These are phyloP conservation scores for Diversispora eburnea DNA, from an alignment of 192 early-diverging fungal genomes.

Conservation along the genomic window DNA sequence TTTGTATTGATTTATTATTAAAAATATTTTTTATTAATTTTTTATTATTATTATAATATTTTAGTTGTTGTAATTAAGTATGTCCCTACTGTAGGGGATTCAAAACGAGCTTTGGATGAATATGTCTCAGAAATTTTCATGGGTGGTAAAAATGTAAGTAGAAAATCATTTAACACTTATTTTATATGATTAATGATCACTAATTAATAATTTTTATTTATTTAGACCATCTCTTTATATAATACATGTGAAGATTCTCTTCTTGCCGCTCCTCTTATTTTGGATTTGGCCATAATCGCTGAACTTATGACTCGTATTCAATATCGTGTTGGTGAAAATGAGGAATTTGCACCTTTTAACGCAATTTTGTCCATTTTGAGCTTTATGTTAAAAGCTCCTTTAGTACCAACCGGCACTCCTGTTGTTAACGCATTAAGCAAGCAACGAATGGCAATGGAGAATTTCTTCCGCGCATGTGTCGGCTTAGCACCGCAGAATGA, in stretches of 20 bases:
- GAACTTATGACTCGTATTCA: conserved; percentile 96
- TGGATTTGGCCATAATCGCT: conserved; percentile 92
- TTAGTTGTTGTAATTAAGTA: conserved; percentile 97
- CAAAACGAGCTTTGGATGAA: conserved; percentile 97
- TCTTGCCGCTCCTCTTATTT: conserved; percentile 93
- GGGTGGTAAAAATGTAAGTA: conserved; percentile 72
- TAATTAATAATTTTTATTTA: background rate
- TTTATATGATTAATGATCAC: background rate
- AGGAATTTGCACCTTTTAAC: conserved; percentile 84
- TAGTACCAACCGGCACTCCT: conserved; percentile 88
- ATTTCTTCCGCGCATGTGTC: conserved; percentile 95
- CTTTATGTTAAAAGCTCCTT: conserved; percentile 96
- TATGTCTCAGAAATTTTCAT: conserved; percentile 99
- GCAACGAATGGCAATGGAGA: conserved; percentile 96
- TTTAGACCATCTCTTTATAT: conserved; percentile 90
- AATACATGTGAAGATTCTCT: conserved; percentile 99
- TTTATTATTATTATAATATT: conserved; percentile 27
- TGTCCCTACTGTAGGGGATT: conserved; percentile 92
- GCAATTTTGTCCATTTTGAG: conserved; percentile 87
- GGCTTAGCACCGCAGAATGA: conserved; percentile 95
- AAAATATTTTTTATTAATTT: background rate
- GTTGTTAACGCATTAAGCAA: conserved; percentile 95
- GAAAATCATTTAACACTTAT: background rate
- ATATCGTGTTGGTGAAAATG: conserved; percentile 78
- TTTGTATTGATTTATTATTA: background rate